phyloP scores from a whole-genome alignment of 352 stramenopile genomes.

The Phytophthora ohioensis region DNA sequence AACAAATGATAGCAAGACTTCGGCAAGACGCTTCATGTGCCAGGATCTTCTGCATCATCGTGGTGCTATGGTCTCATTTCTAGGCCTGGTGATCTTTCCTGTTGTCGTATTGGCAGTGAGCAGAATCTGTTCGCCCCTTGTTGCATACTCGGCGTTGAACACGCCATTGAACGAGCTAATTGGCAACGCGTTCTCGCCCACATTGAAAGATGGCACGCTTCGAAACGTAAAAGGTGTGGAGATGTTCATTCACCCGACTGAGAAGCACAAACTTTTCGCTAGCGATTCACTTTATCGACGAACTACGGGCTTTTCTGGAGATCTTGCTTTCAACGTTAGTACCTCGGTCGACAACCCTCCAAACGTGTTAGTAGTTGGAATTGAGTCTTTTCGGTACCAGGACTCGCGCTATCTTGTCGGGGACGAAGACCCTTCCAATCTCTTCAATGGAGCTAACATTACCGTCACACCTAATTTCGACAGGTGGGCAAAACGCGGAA shows the following conservation, averaged over 20 bases:
- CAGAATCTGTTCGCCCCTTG: too few species aligned
- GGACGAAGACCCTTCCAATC: not conserved
- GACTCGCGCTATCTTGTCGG: slow-evolving; percentile 4
- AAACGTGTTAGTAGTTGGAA: not conserved
- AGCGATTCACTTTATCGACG: not conserved
- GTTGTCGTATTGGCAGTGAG: too few species aligned
- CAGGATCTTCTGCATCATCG: too few species aligned
- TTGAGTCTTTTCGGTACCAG: slow-evolving; percentile 1
- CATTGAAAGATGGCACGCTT: too few species aligned
- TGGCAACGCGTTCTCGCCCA: too few species aligned
- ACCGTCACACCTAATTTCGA: slow-evolving; percentile 4
- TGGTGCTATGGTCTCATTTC: too few species aligned
- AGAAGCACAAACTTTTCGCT: not conserved
- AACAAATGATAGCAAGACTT: too few species aligned
- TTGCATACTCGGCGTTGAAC: too few species aligned
- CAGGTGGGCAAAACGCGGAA: not conserved
- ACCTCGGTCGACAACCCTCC: not conserved
- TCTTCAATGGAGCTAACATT: not conserved
- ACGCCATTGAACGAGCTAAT: too few species aligned
- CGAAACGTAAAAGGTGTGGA: too few species aligned
- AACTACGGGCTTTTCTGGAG: not conserved
- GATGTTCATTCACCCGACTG: not conserved
- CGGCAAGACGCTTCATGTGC: too few species aligned
- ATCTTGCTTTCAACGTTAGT: slow-evolving; percentile 3
- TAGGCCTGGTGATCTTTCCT: too few species aligned